Percentiles rank a stretch among this genome's conserved stretches.
These are phyloP conservation scores for Claviceps cyperi DNA, from an alignment of 2,329 filamentous ascomycete genomes.

Conservation along the genomic window DNA sequence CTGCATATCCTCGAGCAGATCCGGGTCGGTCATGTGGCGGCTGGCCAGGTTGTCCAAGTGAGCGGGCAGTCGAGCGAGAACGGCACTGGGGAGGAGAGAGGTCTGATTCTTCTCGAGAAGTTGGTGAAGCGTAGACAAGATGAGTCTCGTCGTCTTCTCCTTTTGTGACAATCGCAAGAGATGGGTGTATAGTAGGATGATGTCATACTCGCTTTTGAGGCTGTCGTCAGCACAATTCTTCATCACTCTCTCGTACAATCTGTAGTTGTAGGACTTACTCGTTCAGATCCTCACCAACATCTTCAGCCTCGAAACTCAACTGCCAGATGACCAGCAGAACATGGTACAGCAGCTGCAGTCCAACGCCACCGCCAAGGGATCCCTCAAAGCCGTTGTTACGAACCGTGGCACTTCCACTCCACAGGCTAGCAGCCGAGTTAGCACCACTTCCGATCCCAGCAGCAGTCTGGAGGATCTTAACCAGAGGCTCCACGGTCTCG, in stretches of 20 bases:
- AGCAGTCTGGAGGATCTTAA: conserved; percentile 69
- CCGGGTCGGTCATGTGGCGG: conserved; percentile 49
- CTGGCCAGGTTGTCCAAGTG: conserved; percentile 48
- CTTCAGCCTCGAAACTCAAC: conserved; percentile 80
- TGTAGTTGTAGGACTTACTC: conserved; percentile 45
- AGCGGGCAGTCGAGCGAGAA: conserved; percentile 66
- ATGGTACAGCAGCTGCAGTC: conserved; percentile 85
- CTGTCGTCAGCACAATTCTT: not conserved
- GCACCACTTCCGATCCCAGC: conserved; percentile 56
- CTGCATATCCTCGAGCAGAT: conserved; percentile 48
- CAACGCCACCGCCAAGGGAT: conserved; percentile 64
- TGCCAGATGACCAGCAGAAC: conserved; percentile 92
- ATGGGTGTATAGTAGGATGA: conserved; percentile 82
- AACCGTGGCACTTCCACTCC: conserved; percentile 38
- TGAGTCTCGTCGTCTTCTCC: conserved; percentile 88
- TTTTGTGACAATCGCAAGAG: conserved; percentile 87
- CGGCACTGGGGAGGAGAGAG: conserved; percentile 68
- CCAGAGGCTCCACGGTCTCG: conserved; percentile 68
- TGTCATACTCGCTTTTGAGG: conserved; percentile 67
- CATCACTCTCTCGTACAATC: not conserved
- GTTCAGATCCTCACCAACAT: conserved; percentile 62
- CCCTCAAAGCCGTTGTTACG: conserved; percentile 50
- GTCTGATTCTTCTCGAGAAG: conserved; percentile 57
- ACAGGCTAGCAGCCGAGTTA: conserved; percentile 43
- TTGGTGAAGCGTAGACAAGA: conserved; percentile 81